These are phyloP conservation scores for Plasmopara muralis DNA, from an alignment of 352 stramenopile genomes.

Conservation along the genomic window DNA sequence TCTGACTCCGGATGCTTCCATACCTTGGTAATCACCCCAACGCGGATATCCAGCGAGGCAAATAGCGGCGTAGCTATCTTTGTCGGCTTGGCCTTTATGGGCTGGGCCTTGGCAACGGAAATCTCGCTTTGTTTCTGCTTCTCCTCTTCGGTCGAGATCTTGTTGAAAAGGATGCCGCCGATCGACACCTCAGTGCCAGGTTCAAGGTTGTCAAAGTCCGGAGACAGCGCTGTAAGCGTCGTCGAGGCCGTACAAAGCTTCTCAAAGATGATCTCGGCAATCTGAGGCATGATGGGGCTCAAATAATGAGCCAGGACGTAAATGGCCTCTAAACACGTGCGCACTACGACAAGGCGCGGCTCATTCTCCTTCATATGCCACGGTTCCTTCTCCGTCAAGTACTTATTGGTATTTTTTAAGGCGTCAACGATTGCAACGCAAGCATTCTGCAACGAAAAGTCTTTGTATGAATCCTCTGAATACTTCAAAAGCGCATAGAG, in stretches of 20 bases:
- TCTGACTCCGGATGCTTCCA: conserved; percentile 84
- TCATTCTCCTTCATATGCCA: conserved; percentile 96
- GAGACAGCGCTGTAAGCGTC: conserved; percentile 65
- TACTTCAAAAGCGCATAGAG: conserved; percentile 74
- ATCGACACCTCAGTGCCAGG: conserved; percentile 86
- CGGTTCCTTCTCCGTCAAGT: conserved; percentile 95
- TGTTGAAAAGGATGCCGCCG: conserved; percentile 94
- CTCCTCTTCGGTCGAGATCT: conserved; percentile 79
- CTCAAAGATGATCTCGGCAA: conserved; percentile 90
- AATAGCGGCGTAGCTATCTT: conserved; percentile 63
- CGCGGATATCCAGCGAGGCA: conserved; percentile 71
- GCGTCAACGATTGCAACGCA: conserved; percentile 87
- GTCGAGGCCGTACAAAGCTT: conserved; percentile 88
- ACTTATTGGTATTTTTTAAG: conserved; percentile 95
- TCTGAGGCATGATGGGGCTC: conserved; percentile 90
- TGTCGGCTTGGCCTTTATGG: conserved; percentile 32
- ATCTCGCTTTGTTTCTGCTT: conserved; percentile 50
- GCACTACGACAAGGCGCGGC: conserved; percentile 86
- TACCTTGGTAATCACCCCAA: conserved; percentile 72
- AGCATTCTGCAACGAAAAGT: conserved; percentile 88
- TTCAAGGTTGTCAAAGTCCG: conserved; percentile 89
- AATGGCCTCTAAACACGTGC: conserved; percentile 94
- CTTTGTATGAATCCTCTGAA: conserved; percentile 88
- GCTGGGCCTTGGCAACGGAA: conserved; percentile 44
- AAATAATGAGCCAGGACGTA: conserved; percentile 96